Conservation (phyloP, 1,284 basidiomycete species). For the Cryptococcus neoformans region DNA sequence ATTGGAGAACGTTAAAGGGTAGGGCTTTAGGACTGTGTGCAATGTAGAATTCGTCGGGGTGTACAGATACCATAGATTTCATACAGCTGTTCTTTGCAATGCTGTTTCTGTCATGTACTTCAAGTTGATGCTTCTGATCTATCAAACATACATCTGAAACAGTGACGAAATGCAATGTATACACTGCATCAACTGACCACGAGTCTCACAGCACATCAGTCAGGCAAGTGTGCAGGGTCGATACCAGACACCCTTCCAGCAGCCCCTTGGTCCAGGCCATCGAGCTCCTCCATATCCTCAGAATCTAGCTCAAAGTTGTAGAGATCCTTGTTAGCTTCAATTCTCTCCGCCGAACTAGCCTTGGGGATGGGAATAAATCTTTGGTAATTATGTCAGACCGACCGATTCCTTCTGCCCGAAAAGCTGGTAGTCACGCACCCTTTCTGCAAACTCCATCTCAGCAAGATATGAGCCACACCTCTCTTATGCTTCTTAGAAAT, state of each 20-base stretch:
- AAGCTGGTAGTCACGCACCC: slow-evolving; percentile 54
- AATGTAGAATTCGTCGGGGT: no score
- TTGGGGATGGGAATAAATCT: slow-evolving; percentile 72
- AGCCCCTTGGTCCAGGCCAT: slow-evolving; percentile 55
- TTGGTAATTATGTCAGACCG: no score
- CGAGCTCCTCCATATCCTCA: slow-evolving; percentile 61
- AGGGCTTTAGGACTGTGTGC: no score
- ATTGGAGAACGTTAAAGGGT: no score
- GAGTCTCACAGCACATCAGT: neutral
- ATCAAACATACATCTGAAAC: no score
- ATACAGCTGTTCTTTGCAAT: no score
- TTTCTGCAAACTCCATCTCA: slow-evolving; percentile 80
- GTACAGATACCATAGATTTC: no score
- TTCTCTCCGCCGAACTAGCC: slow-evolving; percentile 62
- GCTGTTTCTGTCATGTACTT: no score
- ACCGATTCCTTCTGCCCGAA: no score
- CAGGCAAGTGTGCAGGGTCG: slow-evolving; percentile 51
- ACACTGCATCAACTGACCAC: no score
- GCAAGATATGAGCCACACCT: slow-evolving; percentile 66
- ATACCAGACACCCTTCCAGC: slow-evolving; percentile 60
- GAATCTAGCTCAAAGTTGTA: slow-evolving; percentile 64
- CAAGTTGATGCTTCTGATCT: no score
- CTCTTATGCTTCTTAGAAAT: slow-evolving; percentile 64
- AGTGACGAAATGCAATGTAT: no score
- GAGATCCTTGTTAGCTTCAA: slow-evolving; percentile 63